Conservation (phyloP, 495 filamentous ascomycete genomes). For the Hypoxylon fragiforme region DNA sequence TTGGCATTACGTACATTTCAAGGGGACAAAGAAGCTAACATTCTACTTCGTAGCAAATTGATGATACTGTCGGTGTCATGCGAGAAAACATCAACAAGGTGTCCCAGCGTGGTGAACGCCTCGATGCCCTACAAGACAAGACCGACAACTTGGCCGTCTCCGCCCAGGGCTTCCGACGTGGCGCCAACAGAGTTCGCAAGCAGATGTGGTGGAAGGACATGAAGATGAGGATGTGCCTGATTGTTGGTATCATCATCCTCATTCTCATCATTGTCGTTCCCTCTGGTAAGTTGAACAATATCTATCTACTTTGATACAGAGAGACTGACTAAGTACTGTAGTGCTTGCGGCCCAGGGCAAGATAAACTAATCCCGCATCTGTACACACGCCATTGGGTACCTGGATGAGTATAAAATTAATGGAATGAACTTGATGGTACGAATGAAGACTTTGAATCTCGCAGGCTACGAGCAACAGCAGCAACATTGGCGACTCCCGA, state of each 20-base stretch:
- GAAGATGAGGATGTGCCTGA: constrained; percentile 98
- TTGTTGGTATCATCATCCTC: constrained; percentile 82
- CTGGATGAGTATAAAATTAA: constrained; percentile 17
- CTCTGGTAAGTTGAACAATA: constrained; percentile 60
- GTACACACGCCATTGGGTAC: constrained; percentile 15
- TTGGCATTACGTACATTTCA: not conserved
- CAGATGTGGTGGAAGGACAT: constrained; percentile 88
- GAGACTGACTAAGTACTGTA: constrained; percentile 9
- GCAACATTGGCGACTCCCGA: constrained; percentile 9
- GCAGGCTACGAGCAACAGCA: constrained; percentile 28
- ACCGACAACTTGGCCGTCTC: constrained; percentile 89
- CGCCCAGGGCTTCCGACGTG: constrained; percentile 90
- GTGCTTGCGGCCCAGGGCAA: constrained; percentile 32
- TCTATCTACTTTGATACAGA: not conserved
- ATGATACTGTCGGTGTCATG: constrained; percentile 91
- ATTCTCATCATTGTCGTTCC: constrained; percentile 92
- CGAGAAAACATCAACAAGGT: constrained; percentile 93
- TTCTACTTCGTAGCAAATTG: constrained; percentile 75
- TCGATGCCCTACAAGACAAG: constrained; percentile 92
- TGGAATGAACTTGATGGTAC: constrained; percentile 18
- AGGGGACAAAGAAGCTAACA: constrained; percentile 33
- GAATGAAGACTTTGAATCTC: constrained; percentile 17
- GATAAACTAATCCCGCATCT: constrained; percentile 12
- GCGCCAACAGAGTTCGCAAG: constrained; percentile 94
- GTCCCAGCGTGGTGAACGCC: constrained; percentile 83